A percentile compares a stretch with the other conserved stretches of the same genome.
Conservation (phyloP, 148 eudicot species). For the Pharnaceum exiguum region DNA sequence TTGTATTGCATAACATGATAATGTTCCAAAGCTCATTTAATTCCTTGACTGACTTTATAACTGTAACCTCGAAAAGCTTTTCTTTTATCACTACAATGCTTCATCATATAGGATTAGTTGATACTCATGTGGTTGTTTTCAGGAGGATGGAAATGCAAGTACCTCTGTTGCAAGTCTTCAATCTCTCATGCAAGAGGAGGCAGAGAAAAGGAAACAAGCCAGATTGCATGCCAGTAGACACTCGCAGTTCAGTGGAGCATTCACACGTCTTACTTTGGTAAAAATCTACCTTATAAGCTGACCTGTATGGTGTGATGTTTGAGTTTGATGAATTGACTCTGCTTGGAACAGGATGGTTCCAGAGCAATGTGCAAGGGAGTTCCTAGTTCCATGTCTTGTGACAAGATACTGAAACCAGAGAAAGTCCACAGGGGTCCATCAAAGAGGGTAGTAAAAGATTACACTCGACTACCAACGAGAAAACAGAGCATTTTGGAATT, state of each 20-base stretch:
- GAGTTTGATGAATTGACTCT: not conserved
- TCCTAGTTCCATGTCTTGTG: conserved; percentile 56
- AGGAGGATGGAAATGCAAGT: conserved; percentile 57
- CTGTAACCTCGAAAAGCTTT: not conserved
- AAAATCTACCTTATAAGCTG: conserved; percentile 8
- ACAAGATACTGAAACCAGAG: conserved; percentile 49
- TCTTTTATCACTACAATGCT: not conserved
- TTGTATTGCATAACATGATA: no score
- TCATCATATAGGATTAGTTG: not conserved
- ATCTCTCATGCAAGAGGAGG: conserved; percentile 73
- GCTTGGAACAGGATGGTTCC: conserved; percentile 71
- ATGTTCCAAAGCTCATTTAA: no score
- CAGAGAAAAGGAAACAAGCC: conserved; percentile 53
- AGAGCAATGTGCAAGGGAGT: conserved; percentile 66
- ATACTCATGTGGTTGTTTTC: conserved; percentile 14
- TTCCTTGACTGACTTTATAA: not conserved
- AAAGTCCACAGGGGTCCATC: conserved; percentile 64
- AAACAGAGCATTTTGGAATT: conserved; percentile 43
- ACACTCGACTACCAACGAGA: conserved; percentile 55
- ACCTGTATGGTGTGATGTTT: not conserved
- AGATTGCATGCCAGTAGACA: conserved; percentile 50
- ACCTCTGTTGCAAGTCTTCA: conserved; percentile 56
- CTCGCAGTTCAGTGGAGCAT: conserved; percentile 77
- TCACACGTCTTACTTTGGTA: conserved; percentile 82
- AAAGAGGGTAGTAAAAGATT: conserved; percentile 55